Evolutionary conservation across 306 rosid species (phyloP), one percentile per base, ranked within the genome.

Genomic region (Prunus mume): DNA sequence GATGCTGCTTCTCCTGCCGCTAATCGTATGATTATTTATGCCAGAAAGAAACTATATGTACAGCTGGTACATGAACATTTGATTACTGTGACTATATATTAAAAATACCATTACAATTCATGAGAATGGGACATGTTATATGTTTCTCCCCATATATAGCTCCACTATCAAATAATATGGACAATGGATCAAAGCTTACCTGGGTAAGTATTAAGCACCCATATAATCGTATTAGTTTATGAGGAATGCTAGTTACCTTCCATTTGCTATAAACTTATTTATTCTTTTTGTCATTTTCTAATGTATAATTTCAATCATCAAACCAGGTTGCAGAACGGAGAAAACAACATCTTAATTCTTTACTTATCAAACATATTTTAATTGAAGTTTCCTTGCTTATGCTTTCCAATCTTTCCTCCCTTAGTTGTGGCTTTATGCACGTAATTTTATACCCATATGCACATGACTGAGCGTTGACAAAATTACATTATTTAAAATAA

Each of bases 231-330:
- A 38, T 6, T 38, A 38, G 43, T 38, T 38, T 38, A 7, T 7
- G 9, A 0, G 9, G 43, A 38, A 38, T 38, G 43, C 43, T 38
- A 38, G 9, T 38, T 7, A 38, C 43, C 6, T 38, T 38, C 2
- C 9, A 0, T 38, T 9, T 38, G 0, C 0, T 38, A 38, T 6
- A 6, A 1, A 0, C 2, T 38, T 7, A 6, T 38, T 38, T 38
- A 38, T 38, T 38, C 43, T 6, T 34, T 34, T 6, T 34, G 43
- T 6, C 43, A 34, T 34, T 34, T 34, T 6, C 1, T 34, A 34
- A 34, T 34, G 2, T 34, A 34, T 6, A 38, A 38, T 38, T 6
- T 32, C 6, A 32, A 32, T 32, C 38, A 32, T 32, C 6, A 32
- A 5, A 32, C 6, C 1, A 4, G 5, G 38, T 32, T 32, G 38